Evolutionary conservation across 805 yeast species (phyloP), one percentile per base, ranked within the genome.

Genomic region (Hanseniaspora meyeri): DNA sequence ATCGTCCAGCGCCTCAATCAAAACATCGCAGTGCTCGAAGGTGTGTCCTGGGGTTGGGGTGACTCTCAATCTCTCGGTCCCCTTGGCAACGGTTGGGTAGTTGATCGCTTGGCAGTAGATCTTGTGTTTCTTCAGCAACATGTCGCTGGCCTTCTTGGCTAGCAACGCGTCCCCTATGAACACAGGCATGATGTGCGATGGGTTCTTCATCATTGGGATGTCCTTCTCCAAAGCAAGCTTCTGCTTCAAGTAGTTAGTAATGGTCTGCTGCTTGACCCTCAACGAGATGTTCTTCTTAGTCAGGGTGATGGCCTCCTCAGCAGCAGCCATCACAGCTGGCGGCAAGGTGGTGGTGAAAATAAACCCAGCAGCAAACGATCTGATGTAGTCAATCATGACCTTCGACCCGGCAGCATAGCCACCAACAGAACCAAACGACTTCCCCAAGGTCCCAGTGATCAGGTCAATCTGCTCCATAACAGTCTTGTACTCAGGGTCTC

Each of bases 1-100:
- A 49, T 79, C 78, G 63, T 88, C 95, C 50, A 93, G 75, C 12
- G 97, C 88, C 11, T 73, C 79, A 55, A 93, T 76, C 63, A 93
- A 77, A 61, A 81, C 77, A 67, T 89, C 87, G 54, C 91, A 77
- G 51, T 87, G 75, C 57, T 83, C 86, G 58, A 81, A 76, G 19
- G 81, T 79, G 69, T 93, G 99, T 55, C 96, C 97, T 39, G 99
- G 99, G 43, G 98, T 90, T 57, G 99, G 97, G n/a, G 99, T 93
- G 67, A 93, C 82, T 73, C 99, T 83, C 65, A 93, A 80, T 69
- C 98, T 83, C 74, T 93, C 99, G 62, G 89, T 84, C 59, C 98
- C 98, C 62, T 85, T 82, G 19, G 96, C 84, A 59, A 93, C 98
- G 27, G 98, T 93, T 59, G 99, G 99, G 81, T 85, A 93, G 74